Evolutionary conservation across 345 rosid genomes (phyloP).

Genomic region (Eucalyptus microcorys): DNA sequence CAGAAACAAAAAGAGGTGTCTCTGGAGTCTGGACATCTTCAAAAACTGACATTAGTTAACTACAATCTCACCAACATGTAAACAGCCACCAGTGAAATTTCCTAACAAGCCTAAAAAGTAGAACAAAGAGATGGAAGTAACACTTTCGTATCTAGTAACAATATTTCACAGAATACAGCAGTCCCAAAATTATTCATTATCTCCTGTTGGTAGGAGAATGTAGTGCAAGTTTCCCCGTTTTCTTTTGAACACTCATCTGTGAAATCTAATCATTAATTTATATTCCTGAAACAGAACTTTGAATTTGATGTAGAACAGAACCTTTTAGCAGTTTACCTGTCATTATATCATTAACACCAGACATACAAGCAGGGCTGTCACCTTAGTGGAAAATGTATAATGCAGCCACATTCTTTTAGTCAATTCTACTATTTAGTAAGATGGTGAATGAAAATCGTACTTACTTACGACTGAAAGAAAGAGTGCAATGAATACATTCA

Average conservation of each 20-base stretch:
- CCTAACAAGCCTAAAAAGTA: background rate
- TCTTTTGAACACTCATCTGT: background rate
- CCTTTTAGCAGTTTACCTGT: background rate
- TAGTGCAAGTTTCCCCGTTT: background rate
- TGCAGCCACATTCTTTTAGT: background rate
- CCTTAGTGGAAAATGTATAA: background rate
- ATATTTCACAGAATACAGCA: background rate
- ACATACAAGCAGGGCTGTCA: background rate
- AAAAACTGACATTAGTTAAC: background rate
- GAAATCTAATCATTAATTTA: background rate
- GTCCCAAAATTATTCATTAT: background rate
- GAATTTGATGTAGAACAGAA: background rate
- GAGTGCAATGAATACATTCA: background rate
- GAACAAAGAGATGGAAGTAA: background rate
- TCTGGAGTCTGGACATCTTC: background rate
- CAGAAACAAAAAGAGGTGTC: background rate
- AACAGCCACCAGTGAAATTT: background rate
- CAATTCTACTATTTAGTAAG: background rate
- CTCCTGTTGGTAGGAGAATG: background rate
- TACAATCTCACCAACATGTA: background rate
- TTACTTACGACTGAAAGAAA: background rate
- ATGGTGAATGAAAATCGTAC: background rate
- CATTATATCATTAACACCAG: background rate
- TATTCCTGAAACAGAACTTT: background rate
- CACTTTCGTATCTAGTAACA: background rate